Evolutionary conservation across 1,284 basidiomycete species (phyloP), one percentile per base, ranked within the genome.

Genomic region (Sporisorium iseilematis-ciliati): DNA sequence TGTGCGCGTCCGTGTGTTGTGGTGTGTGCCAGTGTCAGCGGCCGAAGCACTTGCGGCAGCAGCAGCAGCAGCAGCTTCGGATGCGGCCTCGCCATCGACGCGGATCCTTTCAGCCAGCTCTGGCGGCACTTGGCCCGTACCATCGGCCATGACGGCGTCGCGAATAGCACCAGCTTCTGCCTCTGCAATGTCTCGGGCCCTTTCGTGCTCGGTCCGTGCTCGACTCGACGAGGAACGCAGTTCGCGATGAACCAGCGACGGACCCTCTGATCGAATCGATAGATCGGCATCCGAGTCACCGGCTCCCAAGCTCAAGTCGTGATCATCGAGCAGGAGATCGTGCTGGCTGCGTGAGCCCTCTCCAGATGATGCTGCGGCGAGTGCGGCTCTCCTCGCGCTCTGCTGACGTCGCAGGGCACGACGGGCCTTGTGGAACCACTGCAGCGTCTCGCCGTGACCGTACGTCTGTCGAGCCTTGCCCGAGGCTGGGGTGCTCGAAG

Each of bases 341-440:
- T 45, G 50, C 20, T 26, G 51, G 20, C 21, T 29, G 18, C 31
- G 46, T n/a, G 56, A 56, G 5, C 23, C 48, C 12, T 58, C 60
- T 12, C 41, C 46, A 14, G 51, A 16, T 25, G 43, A 14, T 6
- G 46, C 26, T 21, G 63, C 57, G 8, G 56, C 45, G 38, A 55
- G 57, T 4, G 55, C 58, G 3, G 59, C 61, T 52, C 57, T 55
- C 29, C 69, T 62, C 29, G 60, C 60, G 25, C 66, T 56, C 38
- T 67, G 64, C 54, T 75, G 72, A 5, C 65, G 71, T 56, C 57
- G 60, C 46, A 79, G 58, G 0, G 74, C 77, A 40, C 65, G 59
- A 4, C 77, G 59, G 21, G 77, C 74, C 38, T 71, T 73, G 64
- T 79, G 77, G 57, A 79, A 76, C 77, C 77, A 79, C 38, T 79